These are phyloP conservation scores for Dendrobium nobile DNA, from an alignment of 106 monocot genomes.

Conservation along the genomic window DNA sequence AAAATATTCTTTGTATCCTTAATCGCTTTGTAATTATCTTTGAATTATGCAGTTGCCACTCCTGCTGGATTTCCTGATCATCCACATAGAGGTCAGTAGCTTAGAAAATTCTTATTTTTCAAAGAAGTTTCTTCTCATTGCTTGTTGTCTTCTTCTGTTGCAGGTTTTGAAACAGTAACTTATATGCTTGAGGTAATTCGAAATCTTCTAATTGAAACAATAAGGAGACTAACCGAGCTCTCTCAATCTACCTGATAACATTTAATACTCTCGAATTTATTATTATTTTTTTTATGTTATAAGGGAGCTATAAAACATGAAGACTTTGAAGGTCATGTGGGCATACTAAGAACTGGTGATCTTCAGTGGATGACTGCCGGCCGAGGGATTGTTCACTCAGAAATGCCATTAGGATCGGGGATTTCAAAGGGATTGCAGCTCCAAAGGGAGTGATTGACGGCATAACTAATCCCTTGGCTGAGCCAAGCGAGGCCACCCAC, in stretches of 20 bases:
- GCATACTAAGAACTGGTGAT: conserved; percentile 69
- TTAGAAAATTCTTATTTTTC: neutral
- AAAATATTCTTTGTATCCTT: neutral
- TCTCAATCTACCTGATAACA: no score
- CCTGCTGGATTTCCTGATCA: conserved; percentile 95
- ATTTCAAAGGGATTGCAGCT: no score
- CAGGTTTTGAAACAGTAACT: conserved; percentile 88
- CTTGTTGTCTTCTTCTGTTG: conserved; percentile 11
- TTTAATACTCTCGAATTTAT: no score
- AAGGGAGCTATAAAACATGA: conserved; percentile 77
- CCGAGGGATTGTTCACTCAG: no score
- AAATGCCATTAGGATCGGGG: no score
- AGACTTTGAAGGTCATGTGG: conserved; percentile 73
- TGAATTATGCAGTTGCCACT: conserved; percentile 48
- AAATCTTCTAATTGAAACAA: neutral
- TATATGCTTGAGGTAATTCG: conserved; percentile 74
- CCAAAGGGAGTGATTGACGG: no score
- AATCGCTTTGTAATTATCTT: neutral
- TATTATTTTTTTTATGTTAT: neutral
- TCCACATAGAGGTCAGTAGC: conserved; percentile 71
- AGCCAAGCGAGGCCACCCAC: no score
- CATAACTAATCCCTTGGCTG: no score
- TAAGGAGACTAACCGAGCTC: no score
- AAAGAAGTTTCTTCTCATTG: neutral
- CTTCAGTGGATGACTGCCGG: conserved; percentile 94